Percentiles rank a stretch among this genome's conserved stretches.
Conservation (phyloP, 768 basidiomycete genomes). For the Saitozyma sp. region DNA sequence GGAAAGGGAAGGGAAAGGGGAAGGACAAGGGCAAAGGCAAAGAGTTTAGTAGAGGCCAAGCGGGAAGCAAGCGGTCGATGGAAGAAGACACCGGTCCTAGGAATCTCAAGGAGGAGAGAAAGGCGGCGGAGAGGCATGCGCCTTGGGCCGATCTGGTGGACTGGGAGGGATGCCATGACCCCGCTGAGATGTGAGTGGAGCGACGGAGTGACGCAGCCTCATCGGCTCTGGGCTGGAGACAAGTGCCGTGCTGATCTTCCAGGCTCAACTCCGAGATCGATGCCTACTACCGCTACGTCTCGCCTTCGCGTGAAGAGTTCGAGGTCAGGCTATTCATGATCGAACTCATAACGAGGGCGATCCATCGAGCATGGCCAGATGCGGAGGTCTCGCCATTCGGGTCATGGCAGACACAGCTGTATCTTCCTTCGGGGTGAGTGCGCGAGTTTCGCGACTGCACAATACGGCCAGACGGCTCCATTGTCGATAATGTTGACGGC, state of each 20-base stretch:
- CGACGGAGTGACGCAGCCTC: slow-evolving; percentile 22
- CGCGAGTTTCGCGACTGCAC: not conserved
- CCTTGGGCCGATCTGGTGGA: slow-evolving; percentile 74
- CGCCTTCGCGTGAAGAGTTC: slow-evolving; percentile 80
- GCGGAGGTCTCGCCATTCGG: slow-evolving; percentile 85
- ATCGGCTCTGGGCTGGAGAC: not conserved
- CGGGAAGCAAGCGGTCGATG: slow-evolving; percentile 56
- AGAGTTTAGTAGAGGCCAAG: slow-evolving; percentile 58
- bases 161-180: slow-evolving; percentile 72
- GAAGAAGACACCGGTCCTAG: slow-evolving; percentile 62
- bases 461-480: not conserved
- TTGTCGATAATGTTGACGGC: not conserved
- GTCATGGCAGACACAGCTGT: slow-evolving; percentile 87
- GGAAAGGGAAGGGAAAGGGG: slow-evolving; percentile 16
- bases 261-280: slow-evolving; percentile 82
- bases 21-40: slow-evolving; percentile 20
- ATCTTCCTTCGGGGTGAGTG: slow-evolving; percentile 84
- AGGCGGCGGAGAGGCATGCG: slow-evolving; percentile 51
- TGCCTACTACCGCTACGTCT: slow-evolving; percentile 82
- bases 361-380: slow-evolving; percentile 70
- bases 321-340: slow-evolving; percentile 77
- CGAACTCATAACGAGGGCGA: slow-evolving; percentile 65
- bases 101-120: slow-evolving; percentile 59
- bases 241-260: slow-evolving; percentile 5
- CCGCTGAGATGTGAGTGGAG: slow-evolving; percentile 72